Conservation (phyloP, 2,329 filamentous ascomycete species). For the Venturia carpophila region DNA sequence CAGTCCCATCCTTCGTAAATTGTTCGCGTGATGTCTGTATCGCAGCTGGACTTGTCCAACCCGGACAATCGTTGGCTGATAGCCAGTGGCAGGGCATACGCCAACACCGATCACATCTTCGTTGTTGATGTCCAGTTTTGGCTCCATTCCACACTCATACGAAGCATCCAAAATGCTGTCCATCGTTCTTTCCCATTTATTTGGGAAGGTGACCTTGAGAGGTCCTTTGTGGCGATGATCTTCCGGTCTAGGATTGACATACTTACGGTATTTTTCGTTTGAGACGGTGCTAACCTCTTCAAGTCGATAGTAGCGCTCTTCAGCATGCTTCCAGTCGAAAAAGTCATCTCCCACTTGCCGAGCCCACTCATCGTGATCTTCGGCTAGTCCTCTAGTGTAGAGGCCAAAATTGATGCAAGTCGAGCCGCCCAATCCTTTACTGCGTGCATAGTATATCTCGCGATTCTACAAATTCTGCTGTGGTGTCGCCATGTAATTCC, state of each 20-base stretch:
- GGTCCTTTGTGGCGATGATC: conserved; percentile 45
- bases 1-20: conserved; percentile 16
- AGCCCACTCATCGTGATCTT: conserved; percentile 58
- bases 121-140: conserved; percentile 51
- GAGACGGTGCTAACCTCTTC: conserved; percentile 44
- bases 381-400: conserved; percentile 42
- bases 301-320: conserved; percentile 44
- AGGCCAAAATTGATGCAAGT: conserved; percentile 32
- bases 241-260: conserved; percentile 37
- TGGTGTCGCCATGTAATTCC: conserved; percentile 39
- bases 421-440: conserved; percentile 41
- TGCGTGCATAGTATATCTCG: conserved; percentile 36
- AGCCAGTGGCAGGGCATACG: conserved; percentile 43
- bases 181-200: conserved; percentile 44
- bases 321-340: conserved; percentile 49
- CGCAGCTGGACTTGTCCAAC: conserved; percentile 6
- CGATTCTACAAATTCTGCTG: conserved; percentile 33
- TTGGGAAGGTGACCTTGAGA: conserved; percentile 42
- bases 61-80: conserved; percentile 24
- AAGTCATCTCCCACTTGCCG: conserved; percentile 46
- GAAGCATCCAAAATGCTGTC: conserved; percentile 37
- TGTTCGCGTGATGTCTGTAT: conserved; percentile 7
- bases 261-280: conserved; percentile 34
- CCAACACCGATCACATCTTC: conserved; percentile 52
- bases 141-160: conserved; percentile 40